Evolutionary conservation across 75 land plant genomes (phyloP).

Genomic region (Cunninghamia lanceolata): DNA sequence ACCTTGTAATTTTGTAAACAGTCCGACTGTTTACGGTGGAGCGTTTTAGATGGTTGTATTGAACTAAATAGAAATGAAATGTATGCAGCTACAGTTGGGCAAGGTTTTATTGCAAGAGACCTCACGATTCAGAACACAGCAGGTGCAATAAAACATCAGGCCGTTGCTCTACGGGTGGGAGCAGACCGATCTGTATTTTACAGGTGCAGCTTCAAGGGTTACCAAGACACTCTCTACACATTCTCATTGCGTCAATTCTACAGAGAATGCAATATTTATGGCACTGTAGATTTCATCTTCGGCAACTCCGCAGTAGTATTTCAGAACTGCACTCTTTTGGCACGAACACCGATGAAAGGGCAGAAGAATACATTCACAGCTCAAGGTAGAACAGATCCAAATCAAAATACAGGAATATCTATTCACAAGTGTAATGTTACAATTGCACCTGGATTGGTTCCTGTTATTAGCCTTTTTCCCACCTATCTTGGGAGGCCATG

Average conservation of each 20-base stretch:
- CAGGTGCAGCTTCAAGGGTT: conserved; percentile 14
- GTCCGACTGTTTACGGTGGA: too few relatives aligned
- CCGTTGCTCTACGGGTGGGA: conserved; percentile 21
- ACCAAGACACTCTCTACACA: conserved; percentile 37
- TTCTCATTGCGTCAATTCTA: conserved; percentile 30
- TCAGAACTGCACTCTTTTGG: conserved; percentile 11
- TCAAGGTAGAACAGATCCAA: conserved; percentile 20
- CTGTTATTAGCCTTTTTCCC: neutral
- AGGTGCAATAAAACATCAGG: conserved; percentile 23
- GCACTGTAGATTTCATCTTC: conserved; percentile 30
- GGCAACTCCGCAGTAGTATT: conserved; percentile 33
- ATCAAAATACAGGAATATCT: conserved; percentile 24
- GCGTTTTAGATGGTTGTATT: too few relatives aligned
- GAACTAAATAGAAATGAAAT: too few relatives aligned
- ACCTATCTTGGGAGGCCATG: conserved; percentile 25
- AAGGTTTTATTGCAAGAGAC: conserved; percentile 17
- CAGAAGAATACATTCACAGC: conserved; percentile 24
- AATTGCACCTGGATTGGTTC: neutral
- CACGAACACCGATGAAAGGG: neutral
- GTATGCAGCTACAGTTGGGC: conserved; percentile 14
- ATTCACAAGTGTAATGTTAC: conserved; percentile 22
- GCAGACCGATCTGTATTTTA: conserved; percentile 14
- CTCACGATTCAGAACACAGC: conserved; percentile 20
- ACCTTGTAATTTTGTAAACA: too few relatives aligned
- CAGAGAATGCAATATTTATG: conserved; percentile 18